Percentiles rank a stretch among this genome's conserved stretches.
Conservation (phyloP, 2,329 filamentous ascomycete genomes). For the Trichophaea hybrida region DNA sequence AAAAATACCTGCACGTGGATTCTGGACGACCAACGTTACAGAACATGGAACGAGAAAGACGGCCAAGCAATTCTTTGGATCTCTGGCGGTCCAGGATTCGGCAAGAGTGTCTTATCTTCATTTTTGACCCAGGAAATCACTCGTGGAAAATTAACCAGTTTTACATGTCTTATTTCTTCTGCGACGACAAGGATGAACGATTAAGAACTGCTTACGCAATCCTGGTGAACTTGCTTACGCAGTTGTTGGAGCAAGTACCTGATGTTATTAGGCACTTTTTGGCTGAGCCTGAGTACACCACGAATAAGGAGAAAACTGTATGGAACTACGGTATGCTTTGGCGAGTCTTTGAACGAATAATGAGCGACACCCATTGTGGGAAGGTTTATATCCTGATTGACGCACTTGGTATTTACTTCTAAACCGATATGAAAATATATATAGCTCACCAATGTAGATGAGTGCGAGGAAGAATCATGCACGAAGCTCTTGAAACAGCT, state of each 20-base stretch:
- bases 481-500: constrained; percentile 2
- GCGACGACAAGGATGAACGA: constrained; percentile 8
- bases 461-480: constrained; percentile 7
- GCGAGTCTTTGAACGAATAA: constrained; percentile 8
- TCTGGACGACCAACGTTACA: not conserved
- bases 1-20: not conserved
- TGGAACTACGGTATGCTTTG: constrained; percentile 4
- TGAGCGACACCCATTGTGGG: not conserved
- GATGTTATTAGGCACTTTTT: constrained; percentile 1
- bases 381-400: constrained; percentile 8
- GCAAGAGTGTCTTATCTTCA: constrained; percentile 7
- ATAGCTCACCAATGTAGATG: constrained; percentile 1
- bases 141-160: not conserved
- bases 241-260: constrained; percentile 4
- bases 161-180: constrained; percentile 9
- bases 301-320: constrained; percentile 3
- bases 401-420: not conserved
- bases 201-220: constrained; percentile 8
- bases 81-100: constrained; percentile 6
- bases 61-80: constrained; percentile 9
- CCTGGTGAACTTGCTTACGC: not conserved
- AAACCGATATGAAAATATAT: not conserved
- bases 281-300: not conserved
- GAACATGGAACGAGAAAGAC: not conserved
- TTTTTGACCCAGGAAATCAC: constrained; percentile 4